Base-by-base conservation (phyloP, 768 basidiomycete species). In the Collybiopsis luxurians region DNA sequence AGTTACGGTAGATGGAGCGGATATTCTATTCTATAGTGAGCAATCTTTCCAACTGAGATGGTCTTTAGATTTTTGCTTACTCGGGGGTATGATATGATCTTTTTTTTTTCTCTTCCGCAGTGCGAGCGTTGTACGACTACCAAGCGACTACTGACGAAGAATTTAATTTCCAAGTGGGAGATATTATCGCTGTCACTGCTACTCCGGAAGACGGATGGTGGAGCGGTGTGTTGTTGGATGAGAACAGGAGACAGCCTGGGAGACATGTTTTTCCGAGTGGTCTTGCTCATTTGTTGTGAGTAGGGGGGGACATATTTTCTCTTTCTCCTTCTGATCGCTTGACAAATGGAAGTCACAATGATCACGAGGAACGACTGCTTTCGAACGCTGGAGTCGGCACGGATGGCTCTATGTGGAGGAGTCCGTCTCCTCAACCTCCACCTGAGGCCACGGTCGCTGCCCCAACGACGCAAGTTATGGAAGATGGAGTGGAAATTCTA, bases 201-300 rank as follows among this genome's bases (percentile, higher is more conserved):
- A 85, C 83, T 2, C 83, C 83, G 6, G 82, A 83, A 47, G 85
- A 87, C 60, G 85, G 85, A 1, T 87, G 85, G 85, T 87, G 85
- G 85, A 79, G 78, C 55, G 85, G 85, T 21, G 75, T 77, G 61
- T 64, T 80, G 49, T 66, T 79, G 5, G 75, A 78, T 57, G 76
- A 79, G 59, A 65, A 69, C 36, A 62, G 79, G 59, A 64, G 79
- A 55, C 67, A 77, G 58, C 72, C 73, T 1, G 79, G 79, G 11
- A 66, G 74, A 56, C 75, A 77, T 57, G 70, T 77, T 50, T 80
- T 80, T 75, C 79, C 79, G 39, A 79, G 79, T 68, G 80, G 79
- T 65, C 79, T 79, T 59, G 78, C 79, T 27, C 72, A 73, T 60
- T 53, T 80, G 57, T 78, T 80, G 63, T 79, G 69, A 24, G n/a